Base-by-base conservation (phyloP, 2,329 filamentous ascomycete genomes). In the Geosmithia morbida region DNA sequence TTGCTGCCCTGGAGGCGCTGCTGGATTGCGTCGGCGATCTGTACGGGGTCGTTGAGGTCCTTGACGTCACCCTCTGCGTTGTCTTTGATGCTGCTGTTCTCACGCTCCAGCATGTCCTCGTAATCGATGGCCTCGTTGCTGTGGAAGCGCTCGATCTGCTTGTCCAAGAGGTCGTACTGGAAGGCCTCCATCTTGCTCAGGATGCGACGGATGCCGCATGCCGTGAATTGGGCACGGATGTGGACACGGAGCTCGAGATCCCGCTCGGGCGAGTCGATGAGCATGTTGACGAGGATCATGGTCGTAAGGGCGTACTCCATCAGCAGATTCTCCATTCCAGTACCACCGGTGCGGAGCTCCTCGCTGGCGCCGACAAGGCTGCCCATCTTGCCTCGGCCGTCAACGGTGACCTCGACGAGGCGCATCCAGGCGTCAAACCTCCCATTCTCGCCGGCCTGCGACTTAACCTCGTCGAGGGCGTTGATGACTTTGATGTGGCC, bases 241-340 rank as follows among this genome's bases (percentile, higher is more conserved):
- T 97, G 92, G 61, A 94, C 86, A 60, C 92, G 81, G 53, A 97
- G 70, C 66, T 95, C 87, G 54, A 98, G 70, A 59, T 98, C 92
- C 56, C 79, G 77, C 59, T 94, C 85, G 0, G 89, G 85, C 2
- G 88, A 87, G 65, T 97, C 92, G 51, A 98, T 81, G 56, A 97
- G 77, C 83, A 94, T 94, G 68, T 97, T 98, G 71, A 97, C 80
- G 59, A 98, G 74, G 61, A 97, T 88, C 58, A 98, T 77, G 2
- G 89, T 94, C 33, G 90, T 87, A 45, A 97, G 87, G 40, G 89
- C 90, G 60, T 98, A 98, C 74, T 98, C 92, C 92, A 98, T 97
- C 47, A 98, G 75, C 58, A 96, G 72, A 65, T 97, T 97, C 74
- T 98, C 92, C 83, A 97, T 95, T 62, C 92, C 92, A 59, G 96